These are phyloP conservation scores for Hirschioporus abietinus DNA, from an alignment of 768 basidiomycete species.

Conservation along the genomic window DNA sequence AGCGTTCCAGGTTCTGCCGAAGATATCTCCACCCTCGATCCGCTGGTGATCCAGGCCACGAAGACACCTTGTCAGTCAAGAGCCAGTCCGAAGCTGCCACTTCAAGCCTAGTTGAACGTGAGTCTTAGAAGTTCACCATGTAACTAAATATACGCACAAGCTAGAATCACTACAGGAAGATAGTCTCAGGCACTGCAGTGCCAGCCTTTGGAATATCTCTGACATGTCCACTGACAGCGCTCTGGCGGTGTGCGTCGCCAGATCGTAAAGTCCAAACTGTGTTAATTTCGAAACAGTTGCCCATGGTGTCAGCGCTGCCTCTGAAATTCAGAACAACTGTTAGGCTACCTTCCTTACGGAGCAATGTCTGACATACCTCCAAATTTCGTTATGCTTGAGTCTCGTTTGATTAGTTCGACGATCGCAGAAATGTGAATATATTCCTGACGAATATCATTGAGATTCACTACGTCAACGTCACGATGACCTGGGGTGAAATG, in stretches of 20 bases:
- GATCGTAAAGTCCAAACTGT: conserved; percentile 72
- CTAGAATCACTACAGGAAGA: conserved; percentile 55
- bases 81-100: conserved; percentile 74
- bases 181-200: conserved; percentile 73
- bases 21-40: conserved; percentile 88
- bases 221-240: conserved; percentile 82
- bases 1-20: conserved; percentile 67
- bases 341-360: neutral
- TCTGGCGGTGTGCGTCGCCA: conserved; percentile 72
- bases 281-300: conserved; percentile 75
- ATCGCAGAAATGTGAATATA: conserved; percentile 73
- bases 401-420: conserved; percentile 65
- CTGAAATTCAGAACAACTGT: conserved; percentile 24
- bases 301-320: conserved; percentile 47
- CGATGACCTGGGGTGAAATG: conserved; percentile 56
- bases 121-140: conserved; percentile 1
- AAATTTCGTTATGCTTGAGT: conserved; percentile 54
- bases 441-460: conserved; percentile 76
- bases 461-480: conserved; percentile 72
- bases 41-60: conserved; percentile 77
- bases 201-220: conserved; percentile 73
- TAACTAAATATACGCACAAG: conserved; percentile 28
- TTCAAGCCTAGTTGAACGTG: conserved; percentile 44
- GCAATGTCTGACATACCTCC: conserved; percentile 33
- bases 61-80: conserved; percentile 68